Percentiles rank a stretch among this genome's conserved stretches.
Evolutionary conservation across 2,329 filamentous ascomycete genomes (phyloP).

Genomic region (Claviceps digitariae): DNA sequence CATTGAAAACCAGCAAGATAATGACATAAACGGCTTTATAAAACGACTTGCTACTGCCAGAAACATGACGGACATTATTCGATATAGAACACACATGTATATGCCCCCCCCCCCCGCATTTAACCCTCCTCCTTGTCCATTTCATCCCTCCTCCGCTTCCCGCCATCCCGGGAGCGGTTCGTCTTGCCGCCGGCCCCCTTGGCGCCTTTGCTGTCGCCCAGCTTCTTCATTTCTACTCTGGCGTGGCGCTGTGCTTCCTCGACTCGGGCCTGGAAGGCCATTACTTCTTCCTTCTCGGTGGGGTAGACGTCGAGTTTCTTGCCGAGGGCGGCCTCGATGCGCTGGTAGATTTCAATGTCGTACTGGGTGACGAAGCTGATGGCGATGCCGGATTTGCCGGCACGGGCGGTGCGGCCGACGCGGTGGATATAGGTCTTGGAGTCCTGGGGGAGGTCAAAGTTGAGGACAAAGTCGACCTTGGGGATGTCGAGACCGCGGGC

Average conservation of each 20-base stretch:
- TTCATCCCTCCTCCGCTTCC: slow-evolving; percentile 36
- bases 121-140: slow-evolving; percentile 65
- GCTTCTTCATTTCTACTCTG: slow-evolving; percentile 65
- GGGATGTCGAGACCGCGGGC: slow-evolving; percentile 87
- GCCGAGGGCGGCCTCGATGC: slow-evolving; percentile 72
- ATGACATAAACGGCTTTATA: background rate
- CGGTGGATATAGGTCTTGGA: slow-evolving; percentile 86
- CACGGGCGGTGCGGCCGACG: slow-evolving; percentile 76
- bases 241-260: slow-evolving; percentile 74
- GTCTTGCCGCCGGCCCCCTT: slow-evolving; percentile 29
- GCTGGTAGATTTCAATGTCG: slow-evolving; percentile 64
- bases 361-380: slow-evolving; percentile 78
- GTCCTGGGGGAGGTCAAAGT: slow-evolving; percentile 72
- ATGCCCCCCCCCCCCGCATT: background rate
- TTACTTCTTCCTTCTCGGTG: slow-evolving; percentile 67
- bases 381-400: slow-evolving; percentile 71
- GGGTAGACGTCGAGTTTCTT: slow-evolving; percentile 60
- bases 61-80: background rate
- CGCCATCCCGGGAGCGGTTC: slow-evolving; percentile 24
- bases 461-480: slow-evolving; percentile 76
- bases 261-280: slow-evolving; percentile 65
- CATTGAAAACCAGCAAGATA: too few relatives aligned
- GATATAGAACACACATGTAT: background rate
- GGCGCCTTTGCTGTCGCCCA: slow-evolving; percentile 56
- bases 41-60: too few relatives aligned